Conservation (phyloP, 495 filamentous ascomycete species). For the Endocarpon pusillum region DNA sequence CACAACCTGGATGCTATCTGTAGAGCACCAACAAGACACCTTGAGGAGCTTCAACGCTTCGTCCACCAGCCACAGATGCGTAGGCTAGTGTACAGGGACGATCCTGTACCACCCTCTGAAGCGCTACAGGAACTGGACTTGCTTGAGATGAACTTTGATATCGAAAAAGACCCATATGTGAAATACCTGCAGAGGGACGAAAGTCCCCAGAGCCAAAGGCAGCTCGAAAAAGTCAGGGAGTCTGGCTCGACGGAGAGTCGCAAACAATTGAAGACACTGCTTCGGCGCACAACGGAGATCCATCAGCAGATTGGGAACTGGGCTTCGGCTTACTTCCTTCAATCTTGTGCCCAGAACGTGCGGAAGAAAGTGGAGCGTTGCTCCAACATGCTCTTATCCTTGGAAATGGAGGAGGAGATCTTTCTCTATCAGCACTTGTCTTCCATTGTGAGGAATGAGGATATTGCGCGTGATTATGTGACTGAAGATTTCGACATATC, state of each 20-base stretch:
- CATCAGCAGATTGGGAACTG: constrained; percentile 52
- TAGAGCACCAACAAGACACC: constrained; percentile 52
- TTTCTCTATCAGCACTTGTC: too few relatives aligned
- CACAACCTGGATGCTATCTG: constrained; percentile 56
- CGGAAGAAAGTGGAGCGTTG: too few relatives aligned
- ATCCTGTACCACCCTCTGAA: too few relatives aligned
- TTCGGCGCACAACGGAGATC: constrained; percentile 31
- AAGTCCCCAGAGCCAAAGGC: constrained; percentile 23
- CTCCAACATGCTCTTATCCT: too few relatives aligned
- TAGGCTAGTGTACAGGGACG: constrained; percentile 37
- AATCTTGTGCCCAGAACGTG: constrained; percentile 33
- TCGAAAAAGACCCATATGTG: constrained; percentile 56
- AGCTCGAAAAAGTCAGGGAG: constrained; percentile 36
- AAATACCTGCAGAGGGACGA: constrained; percentile 26
- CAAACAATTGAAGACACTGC: constrained; percentile 33
- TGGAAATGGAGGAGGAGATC: too few relatives aligned
- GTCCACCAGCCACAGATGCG: constrained; percentile 49
- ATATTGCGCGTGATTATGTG: too few relatives aligned
- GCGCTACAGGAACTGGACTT: too few relatives aligned
- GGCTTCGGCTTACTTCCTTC: constrained; percentile 58
- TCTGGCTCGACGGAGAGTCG: constrained; percentile 41
- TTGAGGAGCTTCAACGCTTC: constrained; percentile 48
- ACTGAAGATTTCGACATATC: constrained; percentile 22
- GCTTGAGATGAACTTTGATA: too few relatives aligned
- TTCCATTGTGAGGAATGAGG: too few relatives aligned